These are phyloP conservation scores for Glonium stellatum DNA, from an alignment of 495 filamentous ascomycete genomes.

Conservation along the genomic window DNA sequence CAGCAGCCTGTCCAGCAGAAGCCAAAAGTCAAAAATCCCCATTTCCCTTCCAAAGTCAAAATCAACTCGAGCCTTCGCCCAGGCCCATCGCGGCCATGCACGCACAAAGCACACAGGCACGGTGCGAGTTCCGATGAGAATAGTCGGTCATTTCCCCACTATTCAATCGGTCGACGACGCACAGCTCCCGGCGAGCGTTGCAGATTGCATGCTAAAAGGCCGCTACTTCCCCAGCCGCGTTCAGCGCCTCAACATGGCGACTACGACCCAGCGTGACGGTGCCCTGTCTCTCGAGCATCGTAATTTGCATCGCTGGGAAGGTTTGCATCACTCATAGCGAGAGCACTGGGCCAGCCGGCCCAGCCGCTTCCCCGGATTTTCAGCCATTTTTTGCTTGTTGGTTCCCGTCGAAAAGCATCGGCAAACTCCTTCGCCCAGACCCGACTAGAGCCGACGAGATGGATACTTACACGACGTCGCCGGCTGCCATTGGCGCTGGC, in stretches of 20 bases:
- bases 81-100: too few relatives aligned
- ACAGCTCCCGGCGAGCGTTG: neutral
- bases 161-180: neutral
- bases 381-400: constrained; percentile 23
- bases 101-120: too few relatives aligned
- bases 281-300: neutral
- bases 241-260: constrained; percentile 7
- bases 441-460: neutral
- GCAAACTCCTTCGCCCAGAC: neutral
- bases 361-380: constrained; percentile 27
- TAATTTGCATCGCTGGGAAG: too few relatives aligned
- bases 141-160: neutral
- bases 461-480: neutral
- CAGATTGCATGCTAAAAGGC: neutral
- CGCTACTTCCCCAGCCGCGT: constrained; percentile 6
- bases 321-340: too few relatives aligned
- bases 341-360: constrained; percentile 8
- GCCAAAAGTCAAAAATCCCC: too few relatives aligned
- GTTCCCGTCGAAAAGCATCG: constrained; percentile 16
- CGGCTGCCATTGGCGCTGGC: neutral
- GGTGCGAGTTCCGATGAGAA: too few relatives aligned
- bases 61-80: too few relatives aligned
- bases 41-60: too few relatives aligned
- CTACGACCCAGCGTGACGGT: neutral
- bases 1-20: too few relatives aligned